Percentiles rank a stretch among this genome's conserved stretches.
Conservation (phyloP, 441 rosid species). For the Corymbia calophylla region DNA sequence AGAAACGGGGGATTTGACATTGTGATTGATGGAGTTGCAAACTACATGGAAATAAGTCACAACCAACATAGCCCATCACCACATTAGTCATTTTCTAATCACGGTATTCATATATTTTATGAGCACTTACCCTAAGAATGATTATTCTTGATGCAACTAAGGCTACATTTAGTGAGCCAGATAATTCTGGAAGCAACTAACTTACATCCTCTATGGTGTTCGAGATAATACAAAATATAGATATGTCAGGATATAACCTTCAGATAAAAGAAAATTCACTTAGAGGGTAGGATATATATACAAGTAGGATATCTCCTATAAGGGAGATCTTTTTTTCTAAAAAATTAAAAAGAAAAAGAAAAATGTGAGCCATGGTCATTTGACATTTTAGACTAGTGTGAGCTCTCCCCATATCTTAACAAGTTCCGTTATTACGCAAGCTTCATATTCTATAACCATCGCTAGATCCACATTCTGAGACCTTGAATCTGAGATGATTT, state of each 20-base stretch:
- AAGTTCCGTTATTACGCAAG: background rate
- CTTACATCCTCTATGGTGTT: background rate
- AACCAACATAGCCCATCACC: background rate
- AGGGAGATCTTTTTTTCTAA: background rate
- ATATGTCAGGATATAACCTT: background rate
- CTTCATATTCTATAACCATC: background rate
- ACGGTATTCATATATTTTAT: background rate
- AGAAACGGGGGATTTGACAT: background rate
- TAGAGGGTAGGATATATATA: too few relatives aligned
- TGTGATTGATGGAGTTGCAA: background rate
- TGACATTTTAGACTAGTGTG: background rate
- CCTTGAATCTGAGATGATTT: background rate
- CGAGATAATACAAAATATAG: background rate
- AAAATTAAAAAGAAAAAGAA: rapidly evolving
- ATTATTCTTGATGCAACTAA: background rate
- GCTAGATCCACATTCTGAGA: background rate
- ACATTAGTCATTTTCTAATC: background rate
- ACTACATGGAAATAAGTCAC: background rate
- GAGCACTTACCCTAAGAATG: background rate
- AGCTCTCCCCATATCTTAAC: background rate
- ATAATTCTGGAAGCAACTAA: background rate
- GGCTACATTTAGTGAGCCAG: background rate
- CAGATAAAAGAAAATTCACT: background rate
- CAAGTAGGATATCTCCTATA: background rate
- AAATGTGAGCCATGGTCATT: background rate